Evolutionary conservation across 257 asterid species (phyloP), one percentile per base, ranked within the genome.

Genomic region (Nicotiana undulata): DNA sequence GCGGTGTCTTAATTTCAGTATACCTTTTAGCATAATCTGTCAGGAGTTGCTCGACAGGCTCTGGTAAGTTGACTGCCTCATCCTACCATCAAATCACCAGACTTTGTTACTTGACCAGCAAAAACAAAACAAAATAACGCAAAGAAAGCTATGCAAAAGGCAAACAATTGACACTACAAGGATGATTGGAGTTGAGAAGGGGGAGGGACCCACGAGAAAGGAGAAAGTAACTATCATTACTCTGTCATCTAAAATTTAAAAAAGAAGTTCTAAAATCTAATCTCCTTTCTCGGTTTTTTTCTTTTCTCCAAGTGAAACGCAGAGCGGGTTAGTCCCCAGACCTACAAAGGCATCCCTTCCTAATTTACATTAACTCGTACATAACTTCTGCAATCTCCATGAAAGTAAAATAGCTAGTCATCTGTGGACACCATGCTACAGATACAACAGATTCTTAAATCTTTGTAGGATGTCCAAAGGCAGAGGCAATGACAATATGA

Each of bases 1-100:
- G 97, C 16, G 99, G 99, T 84, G 98, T 92, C 88, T 95, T 95
- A 86, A 95, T 90, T 88, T 95, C 93, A 85, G 92, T 84, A 82
- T 87, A 95, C 80, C 90, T 91, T 87, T 85, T 90, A 60, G 98
- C 96, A 86, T 95, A 95, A 86, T 93, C 97, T 85, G 83, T 88
- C 83, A 95, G 87, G 75, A 92, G 91, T 84, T 85, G 88, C 66
- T 93, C 97, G 85, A 91, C 89, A 15, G 88, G 85, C 75, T 79
- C 97, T 52, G 99, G 99, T 85, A 93, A 58, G 77, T 82, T 90
- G 80, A 95, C 80, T 63, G 89, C 86, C 85, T 95, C 99, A 63
- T 93, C 99, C 99, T 95, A 90, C 84, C 87, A 49, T 79, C 68
- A 80, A 81, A 29, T 76, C 28, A 28, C 67, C 80, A 81, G 16